A percentile compares a stretch with the other conserved stretches of the same genome.
Evolutionary conservation across 1,284 basidiomycete genomes (phyloP).

Genomic region (Fomitopsis palustris): DNA sequence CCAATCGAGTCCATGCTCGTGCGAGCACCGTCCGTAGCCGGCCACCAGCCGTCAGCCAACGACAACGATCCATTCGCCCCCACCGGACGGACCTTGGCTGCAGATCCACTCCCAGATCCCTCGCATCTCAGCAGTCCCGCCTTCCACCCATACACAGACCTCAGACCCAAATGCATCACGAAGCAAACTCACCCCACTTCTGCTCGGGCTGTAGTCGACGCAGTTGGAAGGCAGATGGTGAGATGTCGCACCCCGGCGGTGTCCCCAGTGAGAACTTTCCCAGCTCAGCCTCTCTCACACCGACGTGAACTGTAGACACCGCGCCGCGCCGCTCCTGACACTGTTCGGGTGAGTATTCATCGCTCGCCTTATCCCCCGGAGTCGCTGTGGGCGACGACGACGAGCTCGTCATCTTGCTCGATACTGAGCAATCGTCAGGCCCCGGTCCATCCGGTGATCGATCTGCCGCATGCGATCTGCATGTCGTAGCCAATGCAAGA

Average conservation of each 20-base stretch:
- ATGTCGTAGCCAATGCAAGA: too few species aligned
- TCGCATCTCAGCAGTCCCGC: background rate
- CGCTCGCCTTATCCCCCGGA: background rate
- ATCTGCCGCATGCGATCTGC: too few species aligned
- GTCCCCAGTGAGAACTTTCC: background rate
- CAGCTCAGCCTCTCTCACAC: conserved; percentile 1
- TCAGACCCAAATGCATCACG: background rate
- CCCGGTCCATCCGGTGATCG: background rate
- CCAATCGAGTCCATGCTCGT: background rate
- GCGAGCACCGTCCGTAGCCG: background rate
- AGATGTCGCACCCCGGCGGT: background rate
- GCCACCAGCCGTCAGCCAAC: background rate
- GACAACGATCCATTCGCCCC: background rate
- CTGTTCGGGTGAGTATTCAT: background rate
- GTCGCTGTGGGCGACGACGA: background rate
- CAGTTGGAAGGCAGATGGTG: background rate
- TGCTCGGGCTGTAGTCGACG: background rate
- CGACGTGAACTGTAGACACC: background rate
- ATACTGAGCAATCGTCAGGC: background rate
- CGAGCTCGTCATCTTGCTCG: background rate
- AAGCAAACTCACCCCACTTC: background rate
- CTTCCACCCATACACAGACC: background rate
- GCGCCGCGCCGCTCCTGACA: background rate
- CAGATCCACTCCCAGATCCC: background rate
- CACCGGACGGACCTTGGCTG: background rate